A percentile compares a stretch with the other conserved stretches of the same genome.
phyloP scores from a whole-genome alignment of 257 asterid species.

The Solanum okadae region DNA sequence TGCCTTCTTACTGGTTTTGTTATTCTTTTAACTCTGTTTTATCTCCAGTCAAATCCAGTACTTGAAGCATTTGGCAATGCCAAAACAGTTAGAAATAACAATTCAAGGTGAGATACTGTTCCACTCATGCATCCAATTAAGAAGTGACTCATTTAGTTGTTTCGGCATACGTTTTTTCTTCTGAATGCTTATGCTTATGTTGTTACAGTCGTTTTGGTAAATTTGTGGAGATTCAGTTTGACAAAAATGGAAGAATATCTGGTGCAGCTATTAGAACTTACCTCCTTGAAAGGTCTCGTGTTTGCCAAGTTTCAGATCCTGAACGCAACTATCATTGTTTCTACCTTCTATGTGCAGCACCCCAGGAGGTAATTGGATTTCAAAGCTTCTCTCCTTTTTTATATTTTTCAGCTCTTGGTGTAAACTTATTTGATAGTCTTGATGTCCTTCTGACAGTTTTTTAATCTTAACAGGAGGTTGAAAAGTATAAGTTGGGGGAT shows the following conservation, averaged over 20 bases:
- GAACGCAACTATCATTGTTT: constrained; percentile 97
- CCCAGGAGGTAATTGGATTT: constrained; percentile 59
- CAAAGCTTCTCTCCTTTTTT: neutral
- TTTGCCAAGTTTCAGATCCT: constrained; percentile 95
- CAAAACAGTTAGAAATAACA: constrained; percentile 15
- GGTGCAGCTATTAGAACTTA: constrained; percentile 98
- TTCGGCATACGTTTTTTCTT: neutral
- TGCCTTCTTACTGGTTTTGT: neutral
- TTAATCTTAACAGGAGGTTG: constrained; percentile 55
- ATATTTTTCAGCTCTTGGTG: neutral
- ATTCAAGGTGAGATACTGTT: constrained; percentile 6
- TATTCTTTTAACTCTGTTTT: neutral
- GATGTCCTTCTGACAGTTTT: constrained; percentile 9
- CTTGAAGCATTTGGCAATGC: constrained; percentile 21
- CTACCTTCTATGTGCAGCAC: constrained; percentile 98
- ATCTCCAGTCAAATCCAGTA: constrained; percentile 18
- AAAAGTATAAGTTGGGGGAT: constrained; percentile 69
- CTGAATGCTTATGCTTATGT: neutral
- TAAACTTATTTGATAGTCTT: neutral
- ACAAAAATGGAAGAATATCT: constrained; percentile 85
- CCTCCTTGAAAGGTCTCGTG: constrained; percentile 98
- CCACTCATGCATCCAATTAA: neutral
- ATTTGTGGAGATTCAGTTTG: constrained; percentile 95
- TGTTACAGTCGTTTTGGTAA: constrained; percentile 93
- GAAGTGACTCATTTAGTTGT: neutral